Evolutionary conservation across 371 early-diverging fungal genomes (phyloP), one percentile per base, ranked within the genome.

Genomic region (Apophysomyces trapeziformis): DNA sequence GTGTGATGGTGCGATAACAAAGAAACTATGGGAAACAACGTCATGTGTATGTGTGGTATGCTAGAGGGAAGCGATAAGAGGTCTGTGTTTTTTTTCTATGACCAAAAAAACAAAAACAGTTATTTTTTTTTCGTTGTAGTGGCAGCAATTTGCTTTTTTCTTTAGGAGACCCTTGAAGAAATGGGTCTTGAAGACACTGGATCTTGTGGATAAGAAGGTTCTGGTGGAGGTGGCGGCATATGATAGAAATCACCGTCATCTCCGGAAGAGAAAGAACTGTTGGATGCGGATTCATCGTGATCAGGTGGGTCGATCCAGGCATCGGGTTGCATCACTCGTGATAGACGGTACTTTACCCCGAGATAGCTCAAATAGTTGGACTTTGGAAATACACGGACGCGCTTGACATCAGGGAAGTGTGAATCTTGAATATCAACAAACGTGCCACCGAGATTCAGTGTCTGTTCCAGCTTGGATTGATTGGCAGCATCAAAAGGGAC

Each of bases 331-430:
- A 82, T 77, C 50, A 79, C 79, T 50, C 79, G 71, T n/a, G 77
- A 78, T 46, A 81, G 59, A n/a, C 82, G 75, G 62, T 81, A 81
- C 56, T 81, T 81, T 38, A 81, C 79, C 45, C 82, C 82, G 39
- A 81, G 70, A 64, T 78, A 81, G 50, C 74, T 73, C 8, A 81
- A 65, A 61, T 81, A 81, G 57, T 81, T 81, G 7, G 75, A 73
- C 58, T 81, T 81, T 47, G 82, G 82, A 61, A 81, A 81, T 14
- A 76, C 78, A 39, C 82, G 74, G n/a, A 81, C 82, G 60, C 78
- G 69, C 60, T 78, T 78, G 8, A 81, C 82, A 16, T 68, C 72
- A 8, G 78, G 82, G 61, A 81, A 81, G 38, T 78, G 68, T 13
- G 67, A 62, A 62, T 81, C 82, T 63, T 78, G 67, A 57, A 81